phyloP scores from a whole-genome alignment of 768 basidiomycete genomes.

The Lactarius tabidus region DNA sequence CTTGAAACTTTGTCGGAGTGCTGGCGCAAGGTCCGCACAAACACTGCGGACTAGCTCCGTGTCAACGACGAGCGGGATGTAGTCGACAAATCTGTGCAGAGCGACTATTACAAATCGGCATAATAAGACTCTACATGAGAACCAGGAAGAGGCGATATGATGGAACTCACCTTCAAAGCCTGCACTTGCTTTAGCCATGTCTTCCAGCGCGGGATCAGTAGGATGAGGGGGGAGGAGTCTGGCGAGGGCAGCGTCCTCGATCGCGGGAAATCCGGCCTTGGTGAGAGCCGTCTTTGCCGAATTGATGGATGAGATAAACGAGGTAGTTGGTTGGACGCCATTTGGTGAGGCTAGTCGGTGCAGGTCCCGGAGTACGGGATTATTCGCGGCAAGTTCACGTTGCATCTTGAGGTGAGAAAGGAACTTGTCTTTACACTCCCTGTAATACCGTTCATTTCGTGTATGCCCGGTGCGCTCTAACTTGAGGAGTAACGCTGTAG shows the following conservation, averaged over 20 bases:
- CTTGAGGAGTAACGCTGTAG: conserved; percentile 8
- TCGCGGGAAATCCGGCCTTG: neutral
- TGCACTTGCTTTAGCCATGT: conserved; percentile 22
- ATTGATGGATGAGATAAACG: neutral
- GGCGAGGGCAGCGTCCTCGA: neutral
- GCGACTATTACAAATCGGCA: conserved; percentile 6
- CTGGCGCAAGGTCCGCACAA: neutral
- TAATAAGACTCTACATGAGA: neutral
- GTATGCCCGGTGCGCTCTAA: conserved; percentile 18
- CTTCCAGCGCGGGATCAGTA: conserved; percentile 9
- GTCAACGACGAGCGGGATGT: conserved; percentile 19
- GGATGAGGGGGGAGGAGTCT: conserved; percentile 8
- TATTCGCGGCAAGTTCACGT: neutral
- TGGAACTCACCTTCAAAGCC: conserved; percentile 22
- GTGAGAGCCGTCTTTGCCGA: neutral
- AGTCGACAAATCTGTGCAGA: conserved; percentile 19
- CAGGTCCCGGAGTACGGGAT: conserved; percentile 1
- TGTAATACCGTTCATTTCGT: conserved; percentile 13
- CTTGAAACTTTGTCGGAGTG: conserved; percentile 5
- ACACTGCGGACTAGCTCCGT: conserved; percentile 19
- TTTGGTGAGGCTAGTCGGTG: neutral
- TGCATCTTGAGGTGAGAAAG: conserved; percentile 18
- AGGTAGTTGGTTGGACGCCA: neutral
- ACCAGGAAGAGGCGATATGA: neutral
- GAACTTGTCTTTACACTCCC: conserved; percentile 18